Base-by-base conservation (phyloP, 805 yeast genomes). In the Danielia reshetovae region DNA sequence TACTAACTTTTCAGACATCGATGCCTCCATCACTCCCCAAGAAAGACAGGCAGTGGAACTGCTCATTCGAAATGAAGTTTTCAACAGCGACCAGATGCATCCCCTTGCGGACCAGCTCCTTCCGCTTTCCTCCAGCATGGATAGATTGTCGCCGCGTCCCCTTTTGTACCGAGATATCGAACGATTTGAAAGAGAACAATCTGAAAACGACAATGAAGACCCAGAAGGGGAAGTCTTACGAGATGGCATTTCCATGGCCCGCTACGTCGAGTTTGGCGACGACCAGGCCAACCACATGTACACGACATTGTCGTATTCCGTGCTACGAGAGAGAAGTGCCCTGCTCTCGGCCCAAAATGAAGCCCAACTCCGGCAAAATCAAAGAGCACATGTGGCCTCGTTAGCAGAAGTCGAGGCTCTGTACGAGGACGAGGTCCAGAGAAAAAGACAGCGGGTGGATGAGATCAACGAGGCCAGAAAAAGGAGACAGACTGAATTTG, bases 381-480 rank as follows among this genome's bases (percentile, higher is more conserved):
- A 68, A 59, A 35, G 70, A 54, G 42, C 53, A 42, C 36, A 51
- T 60, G 24, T 49, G 42, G 35, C 53, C 16, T 33, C 54, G 11
- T 44, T 59, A 16, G 54, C 56, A 10, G 54, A 45, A 9, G 25
- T 54, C 11, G 38, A 67, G 16, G 37, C 32, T n/a, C 27, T 36
- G 1, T 48, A 52, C 21, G 18, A 32, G 9, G 23, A 28, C 1
- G 55, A 55, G 17, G 44, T 70, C 2, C 38, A 46, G 2, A 55
- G 54, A 30, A 76, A 78, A 45, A 50, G 72, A 28, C 55, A 53
- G 32, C 58, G 54, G 29, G 56, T 75, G 7, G 72, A 71, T 5
- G 74, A 68, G 4, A 36, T 75, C 11, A 65, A 70, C 29, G 41
- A 33, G 9, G 57, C 56, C 16, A 54, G 86, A 16, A 64, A 70